A percentile compares a stretch with the other conserved stretches of the same genome.
phyloP scores from a whole-genome alignment of 1,139 yeast genomes.

The Saccharomyces hybrid region DNA sequence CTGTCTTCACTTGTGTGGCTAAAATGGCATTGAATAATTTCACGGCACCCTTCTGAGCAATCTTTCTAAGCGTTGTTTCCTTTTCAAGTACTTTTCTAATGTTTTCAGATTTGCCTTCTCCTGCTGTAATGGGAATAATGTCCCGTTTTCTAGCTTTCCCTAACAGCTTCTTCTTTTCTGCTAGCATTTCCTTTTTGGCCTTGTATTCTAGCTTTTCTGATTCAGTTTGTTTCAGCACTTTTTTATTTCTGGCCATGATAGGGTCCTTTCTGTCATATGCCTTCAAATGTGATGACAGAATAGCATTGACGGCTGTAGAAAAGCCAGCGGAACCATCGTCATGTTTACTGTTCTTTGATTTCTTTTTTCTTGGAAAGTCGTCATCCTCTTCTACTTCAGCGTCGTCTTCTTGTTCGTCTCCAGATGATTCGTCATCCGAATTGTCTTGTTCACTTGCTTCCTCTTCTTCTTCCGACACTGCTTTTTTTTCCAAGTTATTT shows the following conservation, averaged over 20 bases:
- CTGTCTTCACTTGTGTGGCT: slow-evolving; percentile 66
- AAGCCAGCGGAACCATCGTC: slow-evolving; percentile 69
- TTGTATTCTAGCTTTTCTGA: slow-evolving; percentile 75
- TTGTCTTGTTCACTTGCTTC: slow-evolving; percentile 11
- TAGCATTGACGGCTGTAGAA: slow-evolving; percentile 76
- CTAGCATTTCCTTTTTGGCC: slow-evolving; percentile 62
- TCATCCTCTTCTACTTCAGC: slow-evolving; percentile 34
- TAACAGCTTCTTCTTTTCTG: slow-evolving; percentile 62
- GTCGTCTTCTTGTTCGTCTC: slow-evolving; percentile 20
- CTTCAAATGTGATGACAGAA: slow-evolving; percentile 76
- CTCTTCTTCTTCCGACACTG: slow-evolving; percentile 12
- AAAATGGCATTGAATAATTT: slow-evolving; percentile 84
- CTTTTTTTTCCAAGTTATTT: not conserved
- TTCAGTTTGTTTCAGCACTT: slow-evolving; percentile 63
- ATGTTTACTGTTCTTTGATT: slow-evolving; percentile 47
- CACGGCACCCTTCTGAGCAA: slow-evolving; percentile 92
- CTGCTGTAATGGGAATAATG: slow-evolving; percentile 49
- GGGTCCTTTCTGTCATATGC: slow-evolving; percentile 87
- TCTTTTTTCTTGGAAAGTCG: slow-evolving; percentile 41
- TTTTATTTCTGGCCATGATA: slow-evolving; percentile 71
- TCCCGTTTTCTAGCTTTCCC: slow-evolving; percentile 64
- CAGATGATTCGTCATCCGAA: slow-evolving; percentile 7
- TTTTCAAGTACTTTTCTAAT: slow-evolving; percentile 54
- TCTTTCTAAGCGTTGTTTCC: slow-evolving; percentile 67
- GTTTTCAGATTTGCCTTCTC: slow-evolving; percentile 35